Evolutionary conservation across 805 yeast genomes (phyloP).

Genomic region (Pichia membranifaciens): DNA sequence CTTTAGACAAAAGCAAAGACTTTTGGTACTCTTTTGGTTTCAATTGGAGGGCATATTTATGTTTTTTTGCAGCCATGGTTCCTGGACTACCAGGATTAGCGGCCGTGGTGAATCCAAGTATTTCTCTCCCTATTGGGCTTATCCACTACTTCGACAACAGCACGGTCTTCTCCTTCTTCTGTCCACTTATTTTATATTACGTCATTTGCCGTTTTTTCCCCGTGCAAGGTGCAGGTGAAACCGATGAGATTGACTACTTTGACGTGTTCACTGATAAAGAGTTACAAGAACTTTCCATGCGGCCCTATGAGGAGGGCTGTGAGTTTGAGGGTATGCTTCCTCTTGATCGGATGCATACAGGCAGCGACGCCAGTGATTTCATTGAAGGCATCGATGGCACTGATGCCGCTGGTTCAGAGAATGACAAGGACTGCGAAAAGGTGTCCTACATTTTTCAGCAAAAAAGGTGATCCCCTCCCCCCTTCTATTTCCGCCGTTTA

Average conservation of each 20-base stretch:
- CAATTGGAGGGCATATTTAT: slow-evolving; percentile 28
- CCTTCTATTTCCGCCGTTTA: too few relatives aligned
- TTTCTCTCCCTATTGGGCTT: slow-evolving; percentile 35
- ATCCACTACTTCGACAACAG: slow-evolving; percentile 40
- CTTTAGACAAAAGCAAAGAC: slow-evolving; percentile 8
- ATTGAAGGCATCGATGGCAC: too few relatives aligned
- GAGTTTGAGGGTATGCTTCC: too few relatives aligned
- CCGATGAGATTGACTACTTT: slow-evolving; percentile 32
- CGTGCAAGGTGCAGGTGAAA: slow-evolving; percentile 26
- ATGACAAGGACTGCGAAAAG: too few relatives aligned
- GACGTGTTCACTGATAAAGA: slow-evolving; percentile 29
- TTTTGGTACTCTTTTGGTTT: slow-evolving; percentile 29
- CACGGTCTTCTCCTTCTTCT: slow-evolving; percentile 37
- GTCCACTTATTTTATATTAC: slow-evolving; percentile 37
- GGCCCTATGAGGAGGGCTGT: slow-evolving; percentile 5
- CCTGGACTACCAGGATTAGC: slow-evolving; percentile 23
- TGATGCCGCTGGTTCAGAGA: too few relatives aligned
- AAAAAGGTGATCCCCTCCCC: too few relatives aligned
- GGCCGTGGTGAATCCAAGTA: slow-evolving; percentile 13
- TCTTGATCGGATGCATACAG: too few relatives aligned
- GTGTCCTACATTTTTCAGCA: too few relatives aligned
- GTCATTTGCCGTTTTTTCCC: slow-evolving; percentile 33
- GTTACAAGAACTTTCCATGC: slow-evolving; percentile 28
- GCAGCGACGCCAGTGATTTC: too few relatives aligned
- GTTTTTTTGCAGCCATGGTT: slow-evolving; percentile 13